Base-by-base conservation (phyloP, 441 rosid genomes). In the Mallotus japonicus region DNA sequence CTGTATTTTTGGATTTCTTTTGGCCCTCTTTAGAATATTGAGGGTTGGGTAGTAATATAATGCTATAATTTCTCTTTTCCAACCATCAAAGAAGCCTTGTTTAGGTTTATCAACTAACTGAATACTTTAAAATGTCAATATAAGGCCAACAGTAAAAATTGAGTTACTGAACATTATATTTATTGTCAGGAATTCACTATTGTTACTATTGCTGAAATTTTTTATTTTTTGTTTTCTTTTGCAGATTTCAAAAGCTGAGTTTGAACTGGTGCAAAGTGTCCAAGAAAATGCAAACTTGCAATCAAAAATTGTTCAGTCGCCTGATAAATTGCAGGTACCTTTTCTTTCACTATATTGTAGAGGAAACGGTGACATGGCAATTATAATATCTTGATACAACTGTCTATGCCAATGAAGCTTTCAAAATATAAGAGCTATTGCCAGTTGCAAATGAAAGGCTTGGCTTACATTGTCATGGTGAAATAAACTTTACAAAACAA, bases 231-330 rank as follows among this genome's bases (percentile, higher is more conserved):
- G 11, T 67, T 74, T 47, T 72, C 75, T 69, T 22, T 59, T 67
- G 63, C 84, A 95, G 99, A 88, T 90, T 71, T 84, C 91, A 20
- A 86, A 83, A 81, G 91, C 95, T 6, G 97, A 92, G 81, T 89
- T 87, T 77, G 90, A 85, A 59, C 87, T 95, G 58, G 91, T 90
- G 51, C 91, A 90, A 81, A 86, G 89, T 73, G 95, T 85, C 49
- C 97, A 89, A 84, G 95, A 90, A 73, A 95, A 92, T 81, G 95
- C 91, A 65, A 86, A 83, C 71, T 84, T 91, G 37, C 88, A 93
- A 15, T 86, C 97, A 55, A 87, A 83, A 83, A 85, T 95, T 73
- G 98, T 92, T 79, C 98, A 95, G 57, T 95, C 99, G 24, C 98
- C 99, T 19, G 96, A 91, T 74, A 95, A 95, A 77, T 78, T 92